A percentile compares a stretch with the other conserved stretches of the same genome.
These are phyloP conservation scores for Datura wrightii DNA, from an alignment of 257 asterid species.

Conservation along the genomic window DNA sequence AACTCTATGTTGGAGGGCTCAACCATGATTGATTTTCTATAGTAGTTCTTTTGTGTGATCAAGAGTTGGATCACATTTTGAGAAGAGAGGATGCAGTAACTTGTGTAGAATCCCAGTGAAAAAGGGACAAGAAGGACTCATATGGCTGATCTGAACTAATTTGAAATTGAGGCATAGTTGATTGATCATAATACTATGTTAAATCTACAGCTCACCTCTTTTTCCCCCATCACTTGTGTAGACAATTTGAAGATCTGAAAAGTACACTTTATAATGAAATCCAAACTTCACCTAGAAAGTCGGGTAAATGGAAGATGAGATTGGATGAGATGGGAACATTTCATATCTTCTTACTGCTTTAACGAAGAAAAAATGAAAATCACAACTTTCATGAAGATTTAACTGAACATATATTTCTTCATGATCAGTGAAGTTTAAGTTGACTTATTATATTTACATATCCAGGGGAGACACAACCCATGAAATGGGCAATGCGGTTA, in stretches of 20 bases:
- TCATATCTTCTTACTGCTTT: not conserved
- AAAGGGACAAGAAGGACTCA: not conserved
- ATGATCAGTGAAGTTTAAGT: not conserved
- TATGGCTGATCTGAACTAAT: not conserved
- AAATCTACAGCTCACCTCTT: not conserved
- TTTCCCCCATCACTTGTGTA: not conserved
- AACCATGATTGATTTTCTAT: not conserved
- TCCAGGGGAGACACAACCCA: conserved; percentile 96
- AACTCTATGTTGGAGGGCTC: not conserved
- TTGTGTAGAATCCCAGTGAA: conserved; percentile 7
- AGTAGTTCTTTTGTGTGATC: conserved; percentile 19
- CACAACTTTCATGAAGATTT: not conserved
- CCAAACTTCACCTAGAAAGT: not conserved
- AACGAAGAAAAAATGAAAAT: not conserved
- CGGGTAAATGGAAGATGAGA: not conserved
- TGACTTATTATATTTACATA: conserved; percentile 28
- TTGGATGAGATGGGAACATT: not conserved
- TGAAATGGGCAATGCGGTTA: conserved; percentile 99
- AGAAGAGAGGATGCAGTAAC: conserved; percentile 26
- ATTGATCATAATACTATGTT: not conserved
- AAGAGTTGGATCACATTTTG: not conserved
- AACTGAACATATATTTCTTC: not conserved
- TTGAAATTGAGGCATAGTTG: not conserved
- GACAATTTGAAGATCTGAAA: not conserved
- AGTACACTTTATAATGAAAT: conserved; percentile 5